A percentile compares a stretch with the other conserved stretches of the same genome.
phyloP scores from a whole-genome alignment of 1,284 basidiomycete species.

The Wolfiporia cocos region DNA sequence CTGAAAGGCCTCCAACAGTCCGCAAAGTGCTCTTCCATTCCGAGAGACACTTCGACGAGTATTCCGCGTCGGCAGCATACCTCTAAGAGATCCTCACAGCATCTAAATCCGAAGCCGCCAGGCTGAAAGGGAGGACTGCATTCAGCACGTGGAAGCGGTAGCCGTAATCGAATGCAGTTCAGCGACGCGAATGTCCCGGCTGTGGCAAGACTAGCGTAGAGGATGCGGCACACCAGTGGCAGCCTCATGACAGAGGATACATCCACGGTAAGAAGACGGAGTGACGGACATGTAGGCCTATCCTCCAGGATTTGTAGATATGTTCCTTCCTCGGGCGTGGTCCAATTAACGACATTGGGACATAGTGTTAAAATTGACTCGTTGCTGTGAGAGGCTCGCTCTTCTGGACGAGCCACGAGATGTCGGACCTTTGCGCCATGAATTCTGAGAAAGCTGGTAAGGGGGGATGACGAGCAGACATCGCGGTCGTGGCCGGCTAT shows the following conservation, averaged over 20 bases:
- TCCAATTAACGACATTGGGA: constrained; percentile 10
- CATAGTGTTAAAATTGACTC: no score
- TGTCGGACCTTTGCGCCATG: no score
- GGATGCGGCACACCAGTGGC: not conserved
- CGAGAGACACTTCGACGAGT: constrained; percentile 11
- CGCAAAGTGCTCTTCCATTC: constrained; percentile 13
- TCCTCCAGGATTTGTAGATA: not conserved
- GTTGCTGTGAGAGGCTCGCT: no score
- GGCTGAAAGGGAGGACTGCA: not conserved
- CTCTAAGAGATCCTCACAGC: not conserved
- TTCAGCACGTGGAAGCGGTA: constrained; percentile 5
- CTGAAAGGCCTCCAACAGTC: constrained; percentile 7
- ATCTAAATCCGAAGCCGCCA: not conserved
- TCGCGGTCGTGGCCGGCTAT: no score
- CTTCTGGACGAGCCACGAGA: no score
- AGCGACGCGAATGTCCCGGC: constrained; percentile 5
- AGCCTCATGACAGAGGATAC: not conserved
- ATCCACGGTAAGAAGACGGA: not conserved
- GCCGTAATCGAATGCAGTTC: constrained; percentile 11
- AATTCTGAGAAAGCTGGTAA: no score
- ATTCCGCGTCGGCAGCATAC: constrained; percentile 4
- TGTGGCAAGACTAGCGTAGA: not conserved
- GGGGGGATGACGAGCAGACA: no score
- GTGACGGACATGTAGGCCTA: not conserved
- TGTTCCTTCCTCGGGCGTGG: constrained; percentile 3